Percentiles rank a stretch among this genome's conserved stretches.
Evolutionary conservation across 2,329 filamentous ascomycete genomes (phyloP).

Genomic region (Cordyceps sp.): DNA sequence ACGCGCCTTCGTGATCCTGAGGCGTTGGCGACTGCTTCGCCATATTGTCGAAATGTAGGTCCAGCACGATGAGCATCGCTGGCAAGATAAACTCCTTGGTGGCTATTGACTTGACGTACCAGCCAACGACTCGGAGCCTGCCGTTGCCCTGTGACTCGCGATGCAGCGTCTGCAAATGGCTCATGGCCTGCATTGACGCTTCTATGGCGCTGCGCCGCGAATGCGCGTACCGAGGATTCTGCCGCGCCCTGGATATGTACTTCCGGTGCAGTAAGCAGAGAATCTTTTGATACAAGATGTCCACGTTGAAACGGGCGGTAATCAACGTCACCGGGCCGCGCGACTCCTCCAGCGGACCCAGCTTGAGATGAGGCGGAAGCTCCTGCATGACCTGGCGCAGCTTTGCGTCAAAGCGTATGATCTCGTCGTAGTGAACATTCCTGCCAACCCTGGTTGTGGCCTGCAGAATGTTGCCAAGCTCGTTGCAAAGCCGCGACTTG

Average conservation of each 20-base stretch:
- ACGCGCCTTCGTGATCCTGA: slow-evolving; percentile 24
- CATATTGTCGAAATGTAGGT: slow-evolving; percentile 56
- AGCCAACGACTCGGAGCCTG: slow-evolving; percentile 55
- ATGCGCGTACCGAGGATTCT: slow-evolving; percentile 68
- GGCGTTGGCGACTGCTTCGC: slow-evolving; percentile 22
- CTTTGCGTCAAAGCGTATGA: slow-evolving; percentile 43
- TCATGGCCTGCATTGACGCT: slow-evolving; percentile 66
- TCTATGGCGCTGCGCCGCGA: slow-evolving; percentile 75
- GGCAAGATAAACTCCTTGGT: slow-evolving; percentile 77
- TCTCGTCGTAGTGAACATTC: slow-evolving; percentile 44
- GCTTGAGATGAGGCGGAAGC: slow-evolving; percentile 63
- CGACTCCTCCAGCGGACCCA: slow-evolving; percentile 59
- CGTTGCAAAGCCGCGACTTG: slow-evolving; percentile 50
- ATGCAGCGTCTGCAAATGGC: slow-evolving; percentile 60
- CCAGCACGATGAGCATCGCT: slow-evolving; percentile 68
- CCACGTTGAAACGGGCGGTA: slow-evolving; percentile 69
- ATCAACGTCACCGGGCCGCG: slow-evolving; percentile 72
- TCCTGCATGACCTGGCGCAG: slow-evolving; percentile 45
- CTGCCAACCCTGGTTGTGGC: slow-evolving; percentile 39
- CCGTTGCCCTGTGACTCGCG: slow-evolving; percentile 57
- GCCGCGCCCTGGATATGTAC: slow-evolving; percentile 61
- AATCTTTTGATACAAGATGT: slow-evolving; percentile 76
- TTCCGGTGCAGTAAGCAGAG: slow-evolving; percentile 80
- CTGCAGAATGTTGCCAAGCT: slow-evolving; percentile 58
- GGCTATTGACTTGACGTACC: slow-evolving; percentile 64